phyloP scores from a whole-genome alignment of 495 filamentous ascomycete species.

The Hypoxylon trugodes region DNA sequence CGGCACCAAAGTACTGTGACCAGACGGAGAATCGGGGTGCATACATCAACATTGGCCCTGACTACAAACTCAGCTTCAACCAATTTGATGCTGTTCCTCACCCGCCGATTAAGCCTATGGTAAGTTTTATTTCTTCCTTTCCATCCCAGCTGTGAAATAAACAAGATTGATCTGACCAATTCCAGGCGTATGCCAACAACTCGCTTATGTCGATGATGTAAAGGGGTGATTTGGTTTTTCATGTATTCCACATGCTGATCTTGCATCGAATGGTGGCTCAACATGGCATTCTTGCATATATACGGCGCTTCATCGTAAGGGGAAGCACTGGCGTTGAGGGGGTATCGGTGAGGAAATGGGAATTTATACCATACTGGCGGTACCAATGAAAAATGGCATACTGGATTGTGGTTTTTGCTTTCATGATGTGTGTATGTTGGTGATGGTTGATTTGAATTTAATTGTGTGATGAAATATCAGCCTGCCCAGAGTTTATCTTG shows the following conservation, averaged over 20 bases:
- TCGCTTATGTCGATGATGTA: conserved; percentile 73
- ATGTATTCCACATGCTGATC: conserved; percentile 25
- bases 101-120: conserved; percentile 94
- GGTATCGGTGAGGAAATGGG: conserved; percentile 23
- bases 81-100: conserved; percentile 97
- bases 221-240: conserved; percentile 26
- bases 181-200: conserved; percentile 81
- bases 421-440: not conserved
- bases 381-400: conserved; percentile 25
- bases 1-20: conserved; percentile 97
- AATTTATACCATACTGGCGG: conserved; percentile 31
- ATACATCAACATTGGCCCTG: conserved; percentile 95
- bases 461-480: conserved; percentile 29
- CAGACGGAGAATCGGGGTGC: conserved; percentile 97
- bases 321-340: conserved; percentile 43
- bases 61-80: conserved; percentile 88
- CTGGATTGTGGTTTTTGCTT: not conserved
- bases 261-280: conserved; percentile 34
- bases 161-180: conserved; percentile 42
- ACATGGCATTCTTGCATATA: conserved; percentile 41
- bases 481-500: conserved; percentile 49
- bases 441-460: not conserved
- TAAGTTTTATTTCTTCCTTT: conserved; percentile 56
- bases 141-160: conserved; percentile 8
- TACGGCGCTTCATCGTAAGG: conserved; percentile 36